Evolutionary conservation across 108 stramenopile genomes (phyloP), one percentile per base, ranked within the genome.

Genomic region (Nitzschia sp.): DNA sequence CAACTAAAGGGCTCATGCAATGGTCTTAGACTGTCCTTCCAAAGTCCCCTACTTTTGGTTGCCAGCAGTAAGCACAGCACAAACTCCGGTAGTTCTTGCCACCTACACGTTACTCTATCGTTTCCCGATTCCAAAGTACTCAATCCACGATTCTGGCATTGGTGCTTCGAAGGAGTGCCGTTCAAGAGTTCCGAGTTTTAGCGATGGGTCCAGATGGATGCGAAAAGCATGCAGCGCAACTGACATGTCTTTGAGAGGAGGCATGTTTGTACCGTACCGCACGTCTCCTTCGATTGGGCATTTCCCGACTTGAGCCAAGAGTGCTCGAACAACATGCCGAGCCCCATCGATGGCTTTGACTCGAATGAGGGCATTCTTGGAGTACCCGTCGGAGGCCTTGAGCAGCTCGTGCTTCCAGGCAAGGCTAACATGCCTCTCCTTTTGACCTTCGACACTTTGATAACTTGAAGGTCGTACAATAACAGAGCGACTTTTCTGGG

Each of bases 261-360:
- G 20, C 29, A 63, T 41, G 52, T 8, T 54, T 52, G 68, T 39
- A 61, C 70, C 58, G 63, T 93, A 93, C 25, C 92, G 77, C 24
- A 91, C 59, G 81, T 93, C 92, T 46, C 92, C 92, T 10, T 71
- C 65, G 39, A 93, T 80, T 19, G 87, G 86, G 41, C 85, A 78
- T 3, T 62, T 42, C 5, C 84, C 87, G 11, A 80, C 68, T 24
- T 81, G 66, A 20, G 80, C 79, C 20, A 93, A 63, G 57, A 93
- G 41, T 7, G 89, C 86, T 22, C 92, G 92, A 34, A 93, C 86
- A 76, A 87, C 84, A 70, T 93, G 92, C 15, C 87, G 82, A n/a
- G 88, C 80, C 21, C 92, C 92, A 19, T 85, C 81, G 39, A 78
- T 68, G 5, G 92, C 91, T 40, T 64, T 65, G 10, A 88, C 83